Evolutionary conservation across 148 eudicot species (phyloP).

Genomic region (Gaultheria prostrata): DNA sequence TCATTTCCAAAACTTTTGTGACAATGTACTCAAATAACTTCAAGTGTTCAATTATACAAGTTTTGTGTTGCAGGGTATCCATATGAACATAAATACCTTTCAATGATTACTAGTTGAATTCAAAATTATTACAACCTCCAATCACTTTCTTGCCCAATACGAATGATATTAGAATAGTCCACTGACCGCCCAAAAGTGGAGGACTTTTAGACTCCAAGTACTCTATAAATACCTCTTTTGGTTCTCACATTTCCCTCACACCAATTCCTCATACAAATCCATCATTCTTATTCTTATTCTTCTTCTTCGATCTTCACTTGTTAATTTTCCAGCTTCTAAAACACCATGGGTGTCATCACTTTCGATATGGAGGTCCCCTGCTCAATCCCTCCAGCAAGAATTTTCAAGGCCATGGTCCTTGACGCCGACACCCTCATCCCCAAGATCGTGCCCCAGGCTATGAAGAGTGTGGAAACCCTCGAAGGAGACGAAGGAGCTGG

Average conservation of each 20-base stretch:
- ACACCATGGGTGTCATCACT: constrained; percentile 9
- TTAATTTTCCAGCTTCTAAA: background rate
- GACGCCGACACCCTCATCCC: constrained; percentile 1
- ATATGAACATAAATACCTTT: no score
- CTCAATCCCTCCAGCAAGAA: constrained; percentile 6
- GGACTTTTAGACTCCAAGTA: background rate
- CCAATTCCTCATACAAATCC: background rate
- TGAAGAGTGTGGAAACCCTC: constrained; percentile 3
- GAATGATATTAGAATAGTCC: background rate
- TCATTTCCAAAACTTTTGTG: background rate
- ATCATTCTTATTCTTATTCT: no score
- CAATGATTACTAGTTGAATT: background rate
- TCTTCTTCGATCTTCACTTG: background rate
- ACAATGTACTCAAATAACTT: no score
- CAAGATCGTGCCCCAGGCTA: constrained; percentile 9
- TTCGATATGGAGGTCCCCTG: background rate
- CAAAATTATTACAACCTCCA: background rate
- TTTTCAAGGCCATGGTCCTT: constrained; percentile 1
- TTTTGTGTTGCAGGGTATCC: no score
- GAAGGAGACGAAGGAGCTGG: constrained; percentile 10
- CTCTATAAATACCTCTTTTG: background rate
- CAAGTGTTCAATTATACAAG: background rate
- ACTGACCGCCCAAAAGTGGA: background rate
- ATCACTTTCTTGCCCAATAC: background rate
- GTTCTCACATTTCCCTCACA: background rate